Conservation (phyloP, 1,284 basidiomycete species). For the Tilletia caries region DNA sequence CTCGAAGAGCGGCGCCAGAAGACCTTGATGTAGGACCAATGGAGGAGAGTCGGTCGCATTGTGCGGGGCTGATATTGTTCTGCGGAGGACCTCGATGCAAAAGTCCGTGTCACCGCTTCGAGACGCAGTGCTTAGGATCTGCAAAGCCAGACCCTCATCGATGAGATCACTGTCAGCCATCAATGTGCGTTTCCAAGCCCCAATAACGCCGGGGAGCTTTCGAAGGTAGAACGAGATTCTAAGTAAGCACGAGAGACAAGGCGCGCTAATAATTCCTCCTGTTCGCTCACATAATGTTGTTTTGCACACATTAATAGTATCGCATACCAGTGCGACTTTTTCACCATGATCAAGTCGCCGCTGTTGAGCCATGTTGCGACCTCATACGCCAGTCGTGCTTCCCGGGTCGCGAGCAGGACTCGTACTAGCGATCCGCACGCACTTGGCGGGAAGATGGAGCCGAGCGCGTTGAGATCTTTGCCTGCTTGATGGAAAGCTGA, state of each 20-base stretch:
- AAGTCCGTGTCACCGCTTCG: constrained; percentile 30
- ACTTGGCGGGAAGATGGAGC: not conserved
- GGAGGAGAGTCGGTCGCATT: not conserved
- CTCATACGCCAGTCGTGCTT: constrained; percentile 34
- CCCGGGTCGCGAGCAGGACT: constrained; percentile 24
- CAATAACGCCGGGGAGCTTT: constrained; percentile 32
- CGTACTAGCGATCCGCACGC: constrained; percentile 17
- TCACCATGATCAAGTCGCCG: constrained; percentile 15
- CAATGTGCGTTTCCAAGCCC: constrained; percentile 35
- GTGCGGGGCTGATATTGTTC: constrained; percentile 6
- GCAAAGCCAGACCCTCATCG: constrained; percentile 34
- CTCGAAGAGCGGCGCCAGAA: constrained; percentile 38
- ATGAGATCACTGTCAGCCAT: constrained; percentile 22
- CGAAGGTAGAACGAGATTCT: not conserved
- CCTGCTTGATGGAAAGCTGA: constrained; percentile 22
- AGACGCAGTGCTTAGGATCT: constrained; percentile 28
- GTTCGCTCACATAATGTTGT: constrained; percentile 15
- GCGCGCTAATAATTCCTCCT: too few species aligned
- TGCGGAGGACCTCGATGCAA: constrained; percentile 20
- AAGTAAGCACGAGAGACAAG: too few species aligned
- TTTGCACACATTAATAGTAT: constrained; percentile 35
- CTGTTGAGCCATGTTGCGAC: constrained; percentile 27
- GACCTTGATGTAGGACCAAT: constrained; percentile 30
- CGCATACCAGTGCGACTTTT: constrained; percentile 31
- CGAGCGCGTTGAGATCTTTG: constrained; percentile 20